phyloP scores from a whole-genome alignment of 441 rosid genomes.

The Omphalea diandra region DNA sequence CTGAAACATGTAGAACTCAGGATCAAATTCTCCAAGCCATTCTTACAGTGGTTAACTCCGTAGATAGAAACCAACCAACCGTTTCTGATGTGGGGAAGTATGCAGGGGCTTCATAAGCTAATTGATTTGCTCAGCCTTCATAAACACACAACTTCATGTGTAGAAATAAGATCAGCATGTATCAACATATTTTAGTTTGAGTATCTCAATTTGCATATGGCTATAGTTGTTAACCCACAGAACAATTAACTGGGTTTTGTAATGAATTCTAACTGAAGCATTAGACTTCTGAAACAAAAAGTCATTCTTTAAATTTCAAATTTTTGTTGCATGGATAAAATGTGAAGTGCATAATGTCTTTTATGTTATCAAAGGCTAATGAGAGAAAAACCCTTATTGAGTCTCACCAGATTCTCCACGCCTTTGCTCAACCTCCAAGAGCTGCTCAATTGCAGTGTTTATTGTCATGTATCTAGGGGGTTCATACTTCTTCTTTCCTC shows the following conservation, averaged over 20 bases:
- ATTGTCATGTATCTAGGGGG: conserved; percentile 86
- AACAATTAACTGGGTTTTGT: background rate
- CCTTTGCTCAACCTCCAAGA: conserved; percentile 69
- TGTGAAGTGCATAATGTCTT: background rate
- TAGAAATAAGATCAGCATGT: background rate
- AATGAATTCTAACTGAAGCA: background rate
- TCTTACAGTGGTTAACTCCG: no score
- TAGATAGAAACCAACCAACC: no score
- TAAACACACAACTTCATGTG: no score
- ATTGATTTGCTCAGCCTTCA: no score
- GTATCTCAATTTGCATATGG: background rate
- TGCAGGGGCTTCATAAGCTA: no score
- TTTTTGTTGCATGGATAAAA: no score
- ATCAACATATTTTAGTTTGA: background rate
- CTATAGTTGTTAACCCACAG: background rate
- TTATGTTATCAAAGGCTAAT: background rate
- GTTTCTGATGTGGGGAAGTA: no score
- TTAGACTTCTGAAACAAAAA: no score
- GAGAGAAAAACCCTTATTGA: background rate
- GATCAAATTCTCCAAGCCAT: background rate
- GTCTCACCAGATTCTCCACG: conserved; percentile 58
- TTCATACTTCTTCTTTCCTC: conserved; percentile 87
- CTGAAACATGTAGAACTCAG: background rate
- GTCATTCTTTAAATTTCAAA: no score
- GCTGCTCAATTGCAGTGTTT: conserved; percentile 84